Conservation (phyloP, 345 rosid genomes). For the Microcos paniculata region DNA sequence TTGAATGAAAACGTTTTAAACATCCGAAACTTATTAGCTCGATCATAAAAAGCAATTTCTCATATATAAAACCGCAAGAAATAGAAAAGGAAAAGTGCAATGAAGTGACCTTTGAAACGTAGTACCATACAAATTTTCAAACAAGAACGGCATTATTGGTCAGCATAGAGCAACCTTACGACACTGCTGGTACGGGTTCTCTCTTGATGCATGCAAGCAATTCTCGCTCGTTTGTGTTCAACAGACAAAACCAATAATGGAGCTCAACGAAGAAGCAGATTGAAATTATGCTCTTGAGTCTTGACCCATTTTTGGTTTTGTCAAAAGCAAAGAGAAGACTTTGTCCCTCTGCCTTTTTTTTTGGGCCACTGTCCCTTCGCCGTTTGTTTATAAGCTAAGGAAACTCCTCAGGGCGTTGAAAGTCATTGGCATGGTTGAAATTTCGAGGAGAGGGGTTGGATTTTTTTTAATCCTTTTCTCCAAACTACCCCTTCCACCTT, state of each 20-base stretch:
- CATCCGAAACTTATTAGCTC: neutral
- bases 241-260: neutral
- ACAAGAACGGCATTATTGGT: neutral
- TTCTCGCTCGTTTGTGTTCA: neutral
- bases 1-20: too few relatives aligned
- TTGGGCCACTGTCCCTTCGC: too few relatives aligned
- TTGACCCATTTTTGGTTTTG: neutral
- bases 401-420: conserved; percentile 4
- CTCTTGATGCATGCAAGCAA: neutral
- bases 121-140: neutral
- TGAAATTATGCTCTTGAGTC: neutral
- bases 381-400: conserved; percentile 18
- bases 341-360: neutral
- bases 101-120: neutral
- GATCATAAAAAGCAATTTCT: neutral
- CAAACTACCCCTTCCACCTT: neutral
- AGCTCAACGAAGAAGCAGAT: neutral
- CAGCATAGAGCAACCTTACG: too few relatives aligned
- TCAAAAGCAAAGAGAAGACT: neutral
- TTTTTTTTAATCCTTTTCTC: neutral
- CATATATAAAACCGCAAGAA: neutral
- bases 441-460: neutral
- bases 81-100: neutral
- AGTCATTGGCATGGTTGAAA: neutral
- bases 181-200: neutral